Conservation (phyloP, 805 yeast species). For the Hanseniaspora taiwanica region DNA sequence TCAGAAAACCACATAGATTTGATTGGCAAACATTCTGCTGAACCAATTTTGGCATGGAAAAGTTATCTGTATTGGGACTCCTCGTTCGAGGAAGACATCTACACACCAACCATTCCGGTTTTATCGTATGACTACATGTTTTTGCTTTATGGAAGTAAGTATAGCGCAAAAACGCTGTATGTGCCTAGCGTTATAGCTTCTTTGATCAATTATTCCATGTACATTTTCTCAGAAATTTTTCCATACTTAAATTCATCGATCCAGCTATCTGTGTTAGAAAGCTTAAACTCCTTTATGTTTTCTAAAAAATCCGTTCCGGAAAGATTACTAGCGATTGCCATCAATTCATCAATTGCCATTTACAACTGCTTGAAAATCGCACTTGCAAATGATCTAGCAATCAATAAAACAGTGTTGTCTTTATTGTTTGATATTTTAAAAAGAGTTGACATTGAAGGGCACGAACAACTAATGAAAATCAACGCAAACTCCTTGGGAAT, state of each 20-base stretch:
- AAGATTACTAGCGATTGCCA: constrained; percentile 35
- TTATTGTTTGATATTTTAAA: constrained; percentile 39
- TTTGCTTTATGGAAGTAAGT: constrained; percentile 13
- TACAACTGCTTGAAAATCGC: constrained; percentile 32
- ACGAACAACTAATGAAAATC: constrained; percentile 29
- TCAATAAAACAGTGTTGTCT: constrained; percentile 28
- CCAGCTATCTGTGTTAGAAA: constrained; percentile 80
- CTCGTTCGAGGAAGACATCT: constrained; percentile 13
- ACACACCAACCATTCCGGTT: constrained; percentile 11
- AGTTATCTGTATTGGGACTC: constrained; percentile 12
- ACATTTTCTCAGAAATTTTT: constrained; percentile 56
- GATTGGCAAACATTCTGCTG: constrained; percentile 1
- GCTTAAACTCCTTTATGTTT: constrained; percentile 44
- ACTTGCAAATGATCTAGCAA: constrained; percentile 11
- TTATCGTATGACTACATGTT: constrained; percentile 9
- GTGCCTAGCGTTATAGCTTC: constrained; percentile 36
- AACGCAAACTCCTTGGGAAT: constrained; percentile 51
- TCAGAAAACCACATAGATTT: constrained; percentile 22
- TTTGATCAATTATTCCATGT: constrained; percentile 67
- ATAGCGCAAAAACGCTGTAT: constrained; percentile 23
- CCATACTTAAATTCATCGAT: constrained; percentile 63
- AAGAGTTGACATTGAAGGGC: constrained; percentile 27
- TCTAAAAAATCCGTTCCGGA: constrained; percentile 25
- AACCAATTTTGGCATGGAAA: neutral
- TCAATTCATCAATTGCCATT: constrained; percentile 53